Percentiles rank a stretch among this genome's conserved stretches.
Evolutionary conservation across 768 basidiomycete species (phyloP).

Genomic region (Neoboletus brunneissimus): DNA sequence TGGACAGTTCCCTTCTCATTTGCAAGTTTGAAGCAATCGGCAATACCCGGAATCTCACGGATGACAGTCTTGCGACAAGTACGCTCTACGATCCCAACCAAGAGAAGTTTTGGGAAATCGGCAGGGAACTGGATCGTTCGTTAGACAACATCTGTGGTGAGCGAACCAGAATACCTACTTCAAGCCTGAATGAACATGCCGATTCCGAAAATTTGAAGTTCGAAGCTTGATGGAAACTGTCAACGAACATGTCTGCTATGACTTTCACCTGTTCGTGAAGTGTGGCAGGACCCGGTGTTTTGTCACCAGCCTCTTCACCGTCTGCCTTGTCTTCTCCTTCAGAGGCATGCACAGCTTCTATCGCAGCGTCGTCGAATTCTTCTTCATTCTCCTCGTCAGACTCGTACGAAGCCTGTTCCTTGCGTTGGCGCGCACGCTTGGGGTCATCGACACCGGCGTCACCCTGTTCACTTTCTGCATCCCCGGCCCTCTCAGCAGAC

Average conservation of each 20-base stretch:
- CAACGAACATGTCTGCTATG: conserved; percentile 52
- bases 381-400: conserved; percentile 48
- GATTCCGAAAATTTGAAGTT: conserved; percentile 67
- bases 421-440: conserved; percentile 67
- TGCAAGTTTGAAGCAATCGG: conserved; percentile 70
- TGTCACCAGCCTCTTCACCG: conserved; percentile 24
- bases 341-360: conserved; percentile 62
- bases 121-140: conserved; percentile 64
- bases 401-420: conserved; percentile 75
- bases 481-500: conserved; percentile 43
- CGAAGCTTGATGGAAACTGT: conserved; percentile 61
- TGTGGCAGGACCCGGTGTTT: conserved; percentile 20
- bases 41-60: conserved; percentile 86
- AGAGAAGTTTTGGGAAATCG: conserved; percentile 86
- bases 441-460: conserved; percentile 81
- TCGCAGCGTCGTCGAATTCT: conserved; percentile 49
- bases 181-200: conserved; percentile 75
- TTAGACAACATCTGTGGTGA: background rate
- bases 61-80: conserved; percentile 82
- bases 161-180: conserved; percentile 51
- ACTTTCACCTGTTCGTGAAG: conserved; percentile 42
- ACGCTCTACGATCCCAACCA: conserved; percentile 91
- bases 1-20: conserved; percentile 51
- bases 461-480: conserved; percentile 71
- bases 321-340: conserved; percentile 41